Base-by-base conservation (phyloP, 768 basidiomycete genomes). In the Cubamyces sp. region DNA sequence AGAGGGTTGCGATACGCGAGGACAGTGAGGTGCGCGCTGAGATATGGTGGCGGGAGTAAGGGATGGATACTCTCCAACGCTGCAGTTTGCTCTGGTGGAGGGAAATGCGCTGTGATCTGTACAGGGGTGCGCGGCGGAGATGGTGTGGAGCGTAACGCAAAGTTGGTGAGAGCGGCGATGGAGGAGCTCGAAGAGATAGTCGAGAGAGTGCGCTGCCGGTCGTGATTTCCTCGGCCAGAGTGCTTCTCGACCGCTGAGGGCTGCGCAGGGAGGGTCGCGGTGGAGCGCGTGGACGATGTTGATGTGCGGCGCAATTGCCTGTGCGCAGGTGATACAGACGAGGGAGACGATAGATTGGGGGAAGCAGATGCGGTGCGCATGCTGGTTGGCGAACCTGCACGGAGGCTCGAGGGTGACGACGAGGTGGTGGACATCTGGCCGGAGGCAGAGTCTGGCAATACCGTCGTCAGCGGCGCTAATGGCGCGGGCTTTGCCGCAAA, bases 21-120 rank as follows among this genome's bases (percentile, higher is more conserved):
- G 49, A 90, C 82, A 19, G 88, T 88, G 72, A 91, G 77, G 61
- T 92, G 91, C 60, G 87, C 84, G 66, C 78, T 82, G 63, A 90
- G 72, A 69, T 91, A 91, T 43, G 90, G 89, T 3, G 83, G 82
- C 0, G 91, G 91, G 23, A 92, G 79, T 18, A 91, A 78, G 0
- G 88, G 83, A 70, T 92, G 91, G 9, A 88, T 83, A 25, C 75
- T 77, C 69, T 90, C 87, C 19, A 84, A 74, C 57, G 84, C 78
- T 23, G 76, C 75, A 50, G 81, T 78, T 18, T 83, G 79, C 57
- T 84, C 86, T n/a, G 76, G 73, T 0, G 84, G 81, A 9, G 91
- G 88, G 75, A 92, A 90, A 74, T 85, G 82, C 8, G 81, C 76
- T 6, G 84, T 79, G 53, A 84, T 80, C 59, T 79, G 81, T 59